Conservation (phyloP, 805 yeast species). For the Metschnikowia anglica region DNA sequence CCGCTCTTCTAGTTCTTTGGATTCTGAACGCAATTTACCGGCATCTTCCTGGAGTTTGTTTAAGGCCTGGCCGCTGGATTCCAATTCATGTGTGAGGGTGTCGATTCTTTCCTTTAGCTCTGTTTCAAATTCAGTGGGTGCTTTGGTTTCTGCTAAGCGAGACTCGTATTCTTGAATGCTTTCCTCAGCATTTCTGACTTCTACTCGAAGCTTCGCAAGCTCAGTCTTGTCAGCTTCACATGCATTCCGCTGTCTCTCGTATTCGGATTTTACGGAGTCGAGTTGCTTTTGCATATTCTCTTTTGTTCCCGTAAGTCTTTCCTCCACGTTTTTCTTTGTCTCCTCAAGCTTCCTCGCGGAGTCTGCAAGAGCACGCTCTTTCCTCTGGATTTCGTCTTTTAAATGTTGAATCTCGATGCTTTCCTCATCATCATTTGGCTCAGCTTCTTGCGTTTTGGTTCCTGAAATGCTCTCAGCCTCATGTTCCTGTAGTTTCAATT, state of each 20-base stretch:
- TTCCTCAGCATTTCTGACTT: background rate
- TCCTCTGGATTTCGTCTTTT: constrained; percentile 4
- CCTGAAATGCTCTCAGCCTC: background rate
- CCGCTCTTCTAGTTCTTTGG: background rate
- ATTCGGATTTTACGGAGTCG: background rate
- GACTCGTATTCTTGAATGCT: background rate
- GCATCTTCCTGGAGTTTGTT: constrained; percentile 1
- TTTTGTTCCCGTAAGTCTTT: constrained; percentile 6
- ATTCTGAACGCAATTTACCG: background rate
- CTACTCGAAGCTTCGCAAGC: background rate
- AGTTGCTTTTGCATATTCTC: constrained; percentile 16
- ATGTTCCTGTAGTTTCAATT: background rate
- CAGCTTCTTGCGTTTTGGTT: constrained; percentile 1
- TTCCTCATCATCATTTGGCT: constrained; percentile 1
- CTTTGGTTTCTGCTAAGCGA: background rate
- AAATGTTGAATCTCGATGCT: constrained; percentile 1
- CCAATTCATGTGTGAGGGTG: constrained; percentile 1
- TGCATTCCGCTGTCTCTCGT: background rate
- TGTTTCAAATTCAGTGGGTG: background rate
- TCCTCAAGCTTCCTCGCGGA: constrained; percentile 15
- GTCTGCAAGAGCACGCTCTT: constrained; percentile 16
- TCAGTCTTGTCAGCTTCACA: background rate
- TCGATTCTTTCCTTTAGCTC: constrained; percentile 1
- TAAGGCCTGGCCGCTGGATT: background rate
- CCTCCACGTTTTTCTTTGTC: background rate